Percentiles rank a stretch among this genome's conserved stretches.
Evolutionary conservation across 768 basidiomycete species (phyloP).

Genomic region (Lyophyllum semitale): DNA sequence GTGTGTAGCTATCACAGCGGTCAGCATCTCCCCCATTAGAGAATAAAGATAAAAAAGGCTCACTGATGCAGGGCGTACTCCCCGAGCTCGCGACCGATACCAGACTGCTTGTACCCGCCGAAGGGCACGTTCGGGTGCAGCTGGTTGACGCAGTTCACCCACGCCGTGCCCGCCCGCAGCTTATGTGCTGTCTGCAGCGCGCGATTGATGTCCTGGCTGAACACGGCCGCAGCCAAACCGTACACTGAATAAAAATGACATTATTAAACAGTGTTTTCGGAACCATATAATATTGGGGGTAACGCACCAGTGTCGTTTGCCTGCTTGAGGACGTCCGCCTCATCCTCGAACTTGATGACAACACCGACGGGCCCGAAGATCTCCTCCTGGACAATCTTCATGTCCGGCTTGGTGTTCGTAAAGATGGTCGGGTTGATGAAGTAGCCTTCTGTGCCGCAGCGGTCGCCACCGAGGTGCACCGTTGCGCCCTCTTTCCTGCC

Average conservation of each 20-base stretch:
- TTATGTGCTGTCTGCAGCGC: conserved; percentile 73
- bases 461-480: conserved; percentile 59
- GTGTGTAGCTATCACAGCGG: conserved; percentile 51
- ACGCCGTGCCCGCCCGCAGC: conserved; percentile 81
- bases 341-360: conserved; percentile 64
- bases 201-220: conserved; percentile 75
- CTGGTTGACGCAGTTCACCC: conserved; percentile 58
- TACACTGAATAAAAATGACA: conserved; percentile 42
- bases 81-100: conserved; percentile 80
- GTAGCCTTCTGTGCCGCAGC: conserved; percentile 48
- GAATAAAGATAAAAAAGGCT: conserved; percentile 16
- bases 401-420: conserved; percentile 57
- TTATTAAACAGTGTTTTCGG: neutral
- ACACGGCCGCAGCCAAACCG: conserved; percentile 87
- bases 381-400: conserved; percentile 70
- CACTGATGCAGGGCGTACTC: conserved; percentile 72
- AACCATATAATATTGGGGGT: too few species aligned
- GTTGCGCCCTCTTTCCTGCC: conserved; percentile 57
- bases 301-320: conserved; percentile 77
- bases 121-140: conserved; percentile 68
- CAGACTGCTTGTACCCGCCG: conserved; percentile 85
- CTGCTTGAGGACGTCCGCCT: conserved; percentile 55
- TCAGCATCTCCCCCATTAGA: neutral
- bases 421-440: conserved; percentile 73
- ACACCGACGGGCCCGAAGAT: conserved; percentile 79